Conservation (phyloP, 805 yeast genomes). For the Monosporozyma yasuniensis region DNA sequence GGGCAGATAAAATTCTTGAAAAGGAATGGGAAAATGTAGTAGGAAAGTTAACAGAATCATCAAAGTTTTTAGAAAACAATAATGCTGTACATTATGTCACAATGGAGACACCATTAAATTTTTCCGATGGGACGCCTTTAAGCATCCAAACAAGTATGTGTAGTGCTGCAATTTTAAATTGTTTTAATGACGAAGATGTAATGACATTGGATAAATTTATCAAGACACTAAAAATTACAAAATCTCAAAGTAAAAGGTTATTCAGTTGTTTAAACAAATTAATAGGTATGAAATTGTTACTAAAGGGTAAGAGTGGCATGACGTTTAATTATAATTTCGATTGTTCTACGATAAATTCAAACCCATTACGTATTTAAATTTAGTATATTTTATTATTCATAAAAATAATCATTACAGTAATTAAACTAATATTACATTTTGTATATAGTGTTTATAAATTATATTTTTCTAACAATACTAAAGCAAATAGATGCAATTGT, state of each 20-base stretch:
- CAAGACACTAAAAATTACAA: conserved; percentile 2
- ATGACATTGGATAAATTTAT: conserved; percentile 2
- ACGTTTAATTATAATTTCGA: conserved; percentile 1
- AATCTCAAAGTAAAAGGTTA: conserved; percentile 2
- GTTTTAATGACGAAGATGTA: conserved; percentile 10
- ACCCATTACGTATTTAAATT: background rate
- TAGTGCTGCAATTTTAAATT: conserved; percentile 13
- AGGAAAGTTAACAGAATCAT: background rate
- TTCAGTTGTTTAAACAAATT: conserved; percentile 5
- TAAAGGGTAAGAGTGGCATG: background rate
- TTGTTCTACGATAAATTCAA: background rate
- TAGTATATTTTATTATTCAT: background rate
- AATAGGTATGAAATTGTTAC: background rate
- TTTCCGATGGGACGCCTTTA: background rate
- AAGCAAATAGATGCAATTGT: background rate
- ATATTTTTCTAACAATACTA: too few species aligned
- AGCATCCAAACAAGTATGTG: conserved; percentile 4
- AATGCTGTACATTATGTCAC: conserved; percentile 8
- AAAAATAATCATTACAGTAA: background rate
- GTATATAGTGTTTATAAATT: background rate
- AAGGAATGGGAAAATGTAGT: background rate
- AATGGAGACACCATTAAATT: conserved; percentile 7
- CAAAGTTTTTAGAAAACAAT: conserved; percentile 6
- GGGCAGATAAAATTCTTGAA: conserved; percentile 5
- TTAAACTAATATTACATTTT: background rate